Conservation (phyloP, 2,329 filamentous ascomycete genomes). For the Dothiorella sarmentorum region DNA sequence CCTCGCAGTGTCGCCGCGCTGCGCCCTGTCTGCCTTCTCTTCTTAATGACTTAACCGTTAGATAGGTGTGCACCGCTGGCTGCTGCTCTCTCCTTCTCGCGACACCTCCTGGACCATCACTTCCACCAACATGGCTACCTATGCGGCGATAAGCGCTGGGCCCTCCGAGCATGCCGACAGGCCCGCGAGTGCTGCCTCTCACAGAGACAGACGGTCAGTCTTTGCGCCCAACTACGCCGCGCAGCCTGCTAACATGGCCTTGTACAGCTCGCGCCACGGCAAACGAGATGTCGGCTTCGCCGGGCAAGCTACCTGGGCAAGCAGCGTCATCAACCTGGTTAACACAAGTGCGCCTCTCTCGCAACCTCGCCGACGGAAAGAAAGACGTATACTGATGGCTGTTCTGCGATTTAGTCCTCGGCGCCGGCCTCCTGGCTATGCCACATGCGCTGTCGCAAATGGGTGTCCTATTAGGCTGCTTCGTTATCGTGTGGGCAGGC, state of each 20-base stretch:
- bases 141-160: constrained; percentile 43
- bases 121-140: constrained; percentile 41
- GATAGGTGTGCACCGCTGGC: constrained; percentile 8
- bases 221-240: neutral
- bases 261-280: constrained; percentile 52
- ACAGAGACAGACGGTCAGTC: constrained; percentile 35
- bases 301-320: constrained; percentile 82
- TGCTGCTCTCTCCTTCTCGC: neutral
- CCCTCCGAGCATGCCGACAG: constrained; percentile 40
- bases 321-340: constrained; percentile 89
- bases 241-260: constrained; percentile 24
- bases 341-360: constrained; percentile 72
- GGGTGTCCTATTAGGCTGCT: constrained; percentile 79
- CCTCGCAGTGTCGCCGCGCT: neutral
- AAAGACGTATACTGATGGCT: constrained; percentile 5
- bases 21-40: neutral
- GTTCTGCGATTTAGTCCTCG: constrained; percentile 63
- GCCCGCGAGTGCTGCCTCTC: constrained; percentile 41
- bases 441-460: constrained; percentile 94
- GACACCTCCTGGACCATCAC: constrained; percentile 2
- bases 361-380: constrained; percentile 5
- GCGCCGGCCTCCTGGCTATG: constrained; percentile 91
- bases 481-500: constrained; percentile 89
- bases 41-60: constrained; percentile 12
- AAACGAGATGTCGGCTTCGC: constrained; percentile 66